Conservation (phyloP, 805 yeast genomes). For the Cyberlindnera mississippiensis region DNA sequence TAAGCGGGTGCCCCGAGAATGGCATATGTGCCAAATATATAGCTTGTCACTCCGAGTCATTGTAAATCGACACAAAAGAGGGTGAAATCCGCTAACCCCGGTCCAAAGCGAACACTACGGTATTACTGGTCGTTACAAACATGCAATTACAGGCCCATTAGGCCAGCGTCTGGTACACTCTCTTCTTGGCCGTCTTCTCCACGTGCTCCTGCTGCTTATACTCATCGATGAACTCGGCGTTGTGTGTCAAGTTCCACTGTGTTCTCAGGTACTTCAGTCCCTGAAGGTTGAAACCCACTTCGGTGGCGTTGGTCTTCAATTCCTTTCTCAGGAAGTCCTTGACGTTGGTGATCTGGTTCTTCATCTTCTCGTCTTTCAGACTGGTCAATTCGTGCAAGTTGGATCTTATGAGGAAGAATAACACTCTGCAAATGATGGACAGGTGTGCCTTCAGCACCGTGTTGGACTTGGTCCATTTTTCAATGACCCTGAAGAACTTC, state of each 20-base stretch:
- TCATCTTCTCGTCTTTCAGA: constrained; percentile 60
- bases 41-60: no score
- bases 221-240: constrained; percentile 68
- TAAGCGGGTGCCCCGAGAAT: no score
- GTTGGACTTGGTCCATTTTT: constrained; percentile 60
- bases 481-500: constrained; percentile 67
- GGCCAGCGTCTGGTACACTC: constrained; percentile 59
- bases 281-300: constrained; percentile 79
- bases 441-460: constrained; percentile 47
- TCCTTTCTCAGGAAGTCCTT: constrained; percentile 57
- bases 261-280: constrained; percentile 71
- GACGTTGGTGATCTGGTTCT: constrained; percentile 60
- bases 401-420: constrained; percentile 68
- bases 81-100: no score
- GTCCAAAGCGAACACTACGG: neutral
- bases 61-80: no score
- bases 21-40: no score
- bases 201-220: constrained; percentile 50
- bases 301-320: constrained; percentile 47
- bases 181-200: constrained; percentile 59
- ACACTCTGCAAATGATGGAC: constrained; percentile 64
- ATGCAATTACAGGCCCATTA: constrained; percentile 6
- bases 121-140: neutral
- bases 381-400: constrained; percentile 77
- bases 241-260: constrained; percentile 79